Evolutionary conservation across 2,329 filamentous ascomycete species (phyloP), one percentile per base, ranked within the genome.

Genomic region (Fusarium haematococcum): DNA sequence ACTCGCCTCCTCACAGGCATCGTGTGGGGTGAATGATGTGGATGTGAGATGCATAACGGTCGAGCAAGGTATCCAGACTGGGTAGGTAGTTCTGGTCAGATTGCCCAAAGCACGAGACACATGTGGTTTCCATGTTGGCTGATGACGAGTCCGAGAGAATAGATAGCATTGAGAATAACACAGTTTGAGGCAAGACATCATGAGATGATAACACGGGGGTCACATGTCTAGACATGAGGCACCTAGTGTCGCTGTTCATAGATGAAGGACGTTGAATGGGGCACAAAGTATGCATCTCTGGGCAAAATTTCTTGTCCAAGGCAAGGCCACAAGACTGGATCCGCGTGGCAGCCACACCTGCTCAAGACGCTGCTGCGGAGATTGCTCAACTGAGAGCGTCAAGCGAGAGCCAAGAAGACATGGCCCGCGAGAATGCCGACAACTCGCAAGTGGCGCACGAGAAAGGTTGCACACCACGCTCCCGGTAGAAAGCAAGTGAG

Each of bases 181-280:
- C 32, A 60, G 50, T 59, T 57, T 52, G 60, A 70, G 68, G 72
- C 60, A 63, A 66, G 39, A 50, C 32, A 75, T 65, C 43, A 39
- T 58, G 63, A 75, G 72, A 74, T 74, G 63, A 61, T 64, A 25
- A 37, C 35, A 30, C 32, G 50, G 50, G 48, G 61, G 35, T 9
- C 27, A 23, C 33, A 23, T 30, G 61, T 32, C 32, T 57, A 59
- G 50, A 61, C 14, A 58, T 71, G 64, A 70, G 32, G 64, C 58
- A 65, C 52, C 25, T 35, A 20, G 48, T 66, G 43, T 67, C 41
- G 60, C 60, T 37, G 50, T 62, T 33, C 48, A 60, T 35, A 75
- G 41, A 73, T 67, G 61, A 60, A 71, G 48, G 27, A 58, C 18
- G 10, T 20, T n/a, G 18, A n/a, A 25, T 27, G 39, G 37, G 60